Evolutionary conservation across 2,329 filamentous ascomycete species (phyloP).

Genomic region (Cytospora piceicola): DNA sequence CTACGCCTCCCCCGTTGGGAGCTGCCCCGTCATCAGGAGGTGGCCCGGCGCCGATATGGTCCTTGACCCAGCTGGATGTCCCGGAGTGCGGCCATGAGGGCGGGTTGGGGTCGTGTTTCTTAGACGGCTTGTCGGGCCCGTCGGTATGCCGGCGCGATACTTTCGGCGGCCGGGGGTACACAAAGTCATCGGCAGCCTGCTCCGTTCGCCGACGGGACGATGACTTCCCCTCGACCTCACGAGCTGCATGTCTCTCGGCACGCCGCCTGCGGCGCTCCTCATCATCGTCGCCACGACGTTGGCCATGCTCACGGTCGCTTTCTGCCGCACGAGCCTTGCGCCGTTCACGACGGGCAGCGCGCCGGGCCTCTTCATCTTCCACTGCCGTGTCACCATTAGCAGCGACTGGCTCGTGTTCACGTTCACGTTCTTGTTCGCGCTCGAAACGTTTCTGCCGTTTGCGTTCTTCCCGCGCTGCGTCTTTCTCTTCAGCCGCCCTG

Average conservation of each 20-base stretch:
- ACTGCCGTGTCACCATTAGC: slow-evolving; percentile 48
- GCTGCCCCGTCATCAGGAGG: slow-evolving; percentile 51
- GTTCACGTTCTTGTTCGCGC: slow-evolving; percentile 49
- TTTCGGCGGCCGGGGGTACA: slow-evolving; percentile 44
- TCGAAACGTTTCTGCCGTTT: slow-evolving; percentile 42
- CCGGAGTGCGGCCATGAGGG: slow-evolving; percentile 63
- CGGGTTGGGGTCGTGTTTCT: slow-evolving; percentile 36
- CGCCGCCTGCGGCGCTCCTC: slow-evolving; percentile 58
- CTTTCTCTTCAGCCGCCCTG: slow-evolving; percentile 50
- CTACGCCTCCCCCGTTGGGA: slow-evolving; percentile 40
- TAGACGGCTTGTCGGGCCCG: slow-evolving; percentile 27
- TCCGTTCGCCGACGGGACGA: slow-evolving; percentile 48
- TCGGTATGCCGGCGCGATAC: slow-evolving; percentile 33
- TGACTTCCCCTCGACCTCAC: slow-evolving; percentile 46
- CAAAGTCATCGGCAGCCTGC: slow-evolving; percentile 49
- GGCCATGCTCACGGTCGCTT: slow-evolving; percentile 40
- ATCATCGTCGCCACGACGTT: slow-evolving; percentile 44
- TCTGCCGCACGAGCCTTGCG: slow-evolving; percentile 48
- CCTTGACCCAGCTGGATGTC: slow-evolving; percentile 69
- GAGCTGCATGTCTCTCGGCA: slow-evolving; percentile 54
- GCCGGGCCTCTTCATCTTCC: slow-evolving; percentile 34
- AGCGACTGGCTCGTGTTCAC: slow-evolving; percentile 51
- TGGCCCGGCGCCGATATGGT: slow-evolving; percentile 64
- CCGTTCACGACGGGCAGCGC: slow-evolving; percentile 51
- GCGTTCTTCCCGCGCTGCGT: slow-evolving; percentile 40